phyloP scores from a whole-genome alignment of 257 asterid genomes.

The Nicotiana obtusifolia region DNA sequence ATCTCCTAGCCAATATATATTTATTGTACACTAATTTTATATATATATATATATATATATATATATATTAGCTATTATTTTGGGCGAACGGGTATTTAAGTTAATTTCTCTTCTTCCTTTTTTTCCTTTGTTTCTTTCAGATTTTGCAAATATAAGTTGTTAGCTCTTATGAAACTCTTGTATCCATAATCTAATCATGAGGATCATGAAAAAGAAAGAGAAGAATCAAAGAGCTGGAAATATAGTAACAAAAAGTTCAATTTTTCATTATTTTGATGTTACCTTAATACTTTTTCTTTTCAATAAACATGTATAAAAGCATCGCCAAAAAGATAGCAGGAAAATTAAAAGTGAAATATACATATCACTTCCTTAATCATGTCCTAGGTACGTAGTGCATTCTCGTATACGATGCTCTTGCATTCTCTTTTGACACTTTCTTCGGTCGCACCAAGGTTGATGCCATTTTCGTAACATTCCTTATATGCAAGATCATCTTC shows the following conservation, averaged over 20 bases:
- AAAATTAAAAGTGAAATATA: background rate
- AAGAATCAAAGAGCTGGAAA: background rate
- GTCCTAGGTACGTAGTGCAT: no score
- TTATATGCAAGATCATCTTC: background rate
- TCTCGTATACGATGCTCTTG: background rate
- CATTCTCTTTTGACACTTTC: background rate
- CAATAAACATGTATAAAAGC: background rate
- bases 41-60: no score
- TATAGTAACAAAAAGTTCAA: background rate
- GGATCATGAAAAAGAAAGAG: background rate
- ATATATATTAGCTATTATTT: no score
- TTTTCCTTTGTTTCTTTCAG: background rate
- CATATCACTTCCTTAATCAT: background rate
- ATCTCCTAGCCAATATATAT: no score
- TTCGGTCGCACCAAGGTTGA: background rate
- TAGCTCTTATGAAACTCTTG: background rate
- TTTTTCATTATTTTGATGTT: background rate
- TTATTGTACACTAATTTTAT: no score
- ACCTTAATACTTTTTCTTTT: background rate
- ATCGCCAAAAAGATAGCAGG: background rate
- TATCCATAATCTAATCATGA: background rate
- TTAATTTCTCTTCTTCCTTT: no score
- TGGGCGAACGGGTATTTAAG: no score
- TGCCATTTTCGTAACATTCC: background rate
- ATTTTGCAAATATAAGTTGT: background rate